phyloP scores from a whole-genome alignment of 345 rosid species.

The Rhodamnia rubescens region DNA sequence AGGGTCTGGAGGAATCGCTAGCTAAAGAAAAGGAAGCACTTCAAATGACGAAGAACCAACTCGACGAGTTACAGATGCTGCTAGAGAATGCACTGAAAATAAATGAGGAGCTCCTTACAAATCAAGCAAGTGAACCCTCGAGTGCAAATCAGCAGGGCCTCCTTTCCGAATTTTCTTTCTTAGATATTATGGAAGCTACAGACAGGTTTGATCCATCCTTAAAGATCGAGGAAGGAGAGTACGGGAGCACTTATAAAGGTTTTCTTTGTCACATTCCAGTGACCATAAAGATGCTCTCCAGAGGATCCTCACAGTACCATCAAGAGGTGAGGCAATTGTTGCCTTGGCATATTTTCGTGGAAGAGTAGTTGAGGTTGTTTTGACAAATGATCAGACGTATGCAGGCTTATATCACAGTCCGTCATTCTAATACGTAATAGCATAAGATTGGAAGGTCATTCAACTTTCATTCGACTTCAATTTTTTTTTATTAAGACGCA shows the following conservation, averaged over 20 bases:
- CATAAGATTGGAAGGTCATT: neutral
- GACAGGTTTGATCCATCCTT: conserved; percentile 38
- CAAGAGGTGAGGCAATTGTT: conserved; percentile 49
- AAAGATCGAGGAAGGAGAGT: conserved; percentile 82
- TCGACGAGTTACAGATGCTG: conserved; percentile 36
- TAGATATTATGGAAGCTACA: conserved; percentile 59
- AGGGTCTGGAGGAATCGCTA: conserved; percentile 45
- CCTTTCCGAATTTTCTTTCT: conserved; percentile 49
- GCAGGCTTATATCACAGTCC: neutral
- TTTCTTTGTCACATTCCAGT: conserved; percentile 43
- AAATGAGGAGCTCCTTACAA: conserved; percentile 53
- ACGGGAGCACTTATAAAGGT: conserved; percentile 65
- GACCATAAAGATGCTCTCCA: conserved; percentile 57
- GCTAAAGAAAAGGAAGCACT: conserved; percentile 41
- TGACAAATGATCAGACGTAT: neutral
- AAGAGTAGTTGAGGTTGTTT: neutral
- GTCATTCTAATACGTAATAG: neutral
- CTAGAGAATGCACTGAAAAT: conserved; percentile 64
- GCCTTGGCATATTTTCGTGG: neutral
- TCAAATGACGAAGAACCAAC: conserved; percentile 27
- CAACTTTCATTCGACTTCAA: neutral
- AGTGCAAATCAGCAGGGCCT: conserved; percentile 25
- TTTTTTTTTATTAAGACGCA: neutral
- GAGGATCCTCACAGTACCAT: conserved; percentile 65
- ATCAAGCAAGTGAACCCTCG: conserved; percentile 32